A percentile compares a stretch with the other conserved stretches of the same genome.
These are phyloP conservation scores for Fusarium sp. DNA, from an alignment of 2,329 filamentous ascomycete species.

Conservation along the genomic window DNA sequence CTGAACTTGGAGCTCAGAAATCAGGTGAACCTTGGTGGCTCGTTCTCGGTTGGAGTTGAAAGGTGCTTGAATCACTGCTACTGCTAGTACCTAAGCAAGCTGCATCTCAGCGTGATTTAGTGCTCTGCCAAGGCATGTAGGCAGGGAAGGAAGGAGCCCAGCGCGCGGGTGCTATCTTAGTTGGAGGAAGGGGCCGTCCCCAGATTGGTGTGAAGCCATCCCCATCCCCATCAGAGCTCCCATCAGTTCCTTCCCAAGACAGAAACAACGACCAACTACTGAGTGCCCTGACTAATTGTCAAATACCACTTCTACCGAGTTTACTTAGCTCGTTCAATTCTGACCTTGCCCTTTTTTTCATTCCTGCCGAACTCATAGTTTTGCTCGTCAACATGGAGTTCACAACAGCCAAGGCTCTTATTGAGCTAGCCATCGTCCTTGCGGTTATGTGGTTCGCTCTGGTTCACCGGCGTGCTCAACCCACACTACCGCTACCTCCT, in stretches of 20 bases:
- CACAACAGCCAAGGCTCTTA: conserved; percentile 9
- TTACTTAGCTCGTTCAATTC: neutral
- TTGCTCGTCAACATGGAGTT: conserved; percentile 19
- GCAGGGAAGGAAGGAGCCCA: neutral
- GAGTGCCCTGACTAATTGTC: neutral
- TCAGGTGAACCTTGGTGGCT: neutral
- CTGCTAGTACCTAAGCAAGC: neutral
- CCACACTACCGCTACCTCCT: conserved; percentile 39
- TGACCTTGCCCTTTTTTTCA: neutral
- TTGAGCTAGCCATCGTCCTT: conserved; percentile 18
- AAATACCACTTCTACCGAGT: neutral
- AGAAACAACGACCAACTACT: neutral
- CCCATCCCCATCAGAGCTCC: neutral
- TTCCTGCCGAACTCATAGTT: neutral
- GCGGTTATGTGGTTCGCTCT: conserved; percentile 9
- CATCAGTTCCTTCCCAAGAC: neutral
- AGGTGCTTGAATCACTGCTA: neutral
- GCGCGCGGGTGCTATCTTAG: neutral
- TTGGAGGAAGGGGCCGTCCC: neutral
- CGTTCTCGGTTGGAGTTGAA: neutral
- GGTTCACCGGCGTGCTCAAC: conserved; percentile 12
- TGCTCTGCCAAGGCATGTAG: neutral
- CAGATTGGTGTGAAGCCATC: conserved; percentile 6
- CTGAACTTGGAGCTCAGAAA: neutral
- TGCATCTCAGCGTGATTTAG: neutral